phyloP scores from a whole-genome alignment of 768 basidiomycete species.

The Tulasnella calospora region DNA sequence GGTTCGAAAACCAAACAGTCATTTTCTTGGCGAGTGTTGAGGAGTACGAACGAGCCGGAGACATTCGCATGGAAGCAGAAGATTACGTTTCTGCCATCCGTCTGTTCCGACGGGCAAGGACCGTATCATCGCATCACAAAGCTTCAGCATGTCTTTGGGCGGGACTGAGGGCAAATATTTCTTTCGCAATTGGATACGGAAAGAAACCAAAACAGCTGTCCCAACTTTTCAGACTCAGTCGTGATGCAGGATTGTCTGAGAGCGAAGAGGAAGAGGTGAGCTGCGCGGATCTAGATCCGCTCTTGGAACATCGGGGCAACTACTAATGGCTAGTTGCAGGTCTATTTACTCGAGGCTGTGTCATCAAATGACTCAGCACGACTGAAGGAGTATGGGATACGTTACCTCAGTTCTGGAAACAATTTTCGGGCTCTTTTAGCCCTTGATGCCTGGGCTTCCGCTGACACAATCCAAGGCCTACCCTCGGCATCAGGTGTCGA shows the following conservation, averaged over 20 bases:
- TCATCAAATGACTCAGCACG: not conserved
- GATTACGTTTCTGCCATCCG: not conserved
- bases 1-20: conserved; percentile 48
- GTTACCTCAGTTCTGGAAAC: not conserved
- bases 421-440: not conserved
- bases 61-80: conserved; percentile 49
- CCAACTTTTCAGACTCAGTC: not conserved
- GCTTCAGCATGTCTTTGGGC: conserved; percentile 4
- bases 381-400: not conserved
- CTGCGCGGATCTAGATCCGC: no score
- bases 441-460: not conserved
- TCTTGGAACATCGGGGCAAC: no score
- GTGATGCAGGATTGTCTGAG: not conserved
- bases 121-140: not conserved
- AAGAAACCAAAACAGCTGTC: not conserved
- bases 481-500: not conserved
- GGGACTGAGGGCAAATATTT: not conserved
- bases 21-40: conserved; percentile 44
- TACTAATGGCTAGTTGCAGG: not conserved
- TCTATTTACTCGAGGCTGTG: not conserved
- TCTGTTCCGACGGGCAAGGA: not conserved
- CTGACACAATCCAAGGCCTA: not conserved
- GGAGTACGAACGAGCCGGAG: conserved; percentile 48
- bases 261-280: not conserved
- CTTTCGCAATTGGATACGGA: not conserved